phyloP scores from a whole-genome alignment of 2,329 filamentous ascomycete species.

The Botrytis byssoidea region DNA sequence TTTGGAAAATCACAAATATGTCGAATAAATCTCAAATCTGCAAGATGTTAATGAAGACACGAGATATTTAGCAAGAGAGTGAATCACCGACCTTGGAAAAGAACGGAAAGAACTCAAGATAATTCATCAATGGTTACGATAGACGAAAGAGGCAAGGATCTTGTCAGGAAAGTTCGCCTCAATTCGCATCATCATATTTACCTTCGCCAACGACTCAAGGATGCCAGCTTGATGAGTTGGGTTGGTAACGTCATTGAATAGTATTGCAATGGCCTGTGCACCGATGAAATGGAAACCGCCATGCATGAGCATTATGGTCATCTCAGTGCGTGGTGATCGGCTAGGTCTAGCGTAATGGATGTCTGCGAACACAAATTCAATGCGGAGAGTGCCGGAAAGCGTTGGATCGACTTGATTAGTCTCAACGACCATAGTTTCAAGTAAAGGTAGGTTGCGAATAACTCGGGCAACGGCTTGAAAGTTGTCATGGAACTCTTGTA shows the following conservation, averaged over 20 bases:
- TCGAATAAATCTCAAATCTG: not conserved
- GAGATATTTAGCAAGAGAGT: not conserved
- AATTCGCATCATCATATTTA: not conserved
- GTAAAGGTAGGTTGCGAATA: conserved; percentile 2
- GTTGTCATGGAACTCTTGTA: not conserved
- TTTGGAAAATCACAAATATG: not conserved
- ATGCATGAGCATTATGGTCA: conserved; percentile 1
- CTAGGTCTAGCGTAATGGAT: not conserved
- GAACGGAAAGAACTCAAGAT: not conserved
- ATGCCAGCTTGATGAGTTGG: not conserved
- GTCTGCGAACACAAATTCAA: not conserved
- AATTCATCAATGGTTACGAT: not conserved
- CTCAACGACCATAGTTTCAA: conserved; percentile 1
- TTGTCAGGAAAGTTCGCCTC: not conserved
- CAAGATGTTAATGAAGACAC: not conserved
- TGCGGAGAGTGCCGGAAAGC: not conserved
- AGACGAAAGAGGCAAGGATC: not conserved
- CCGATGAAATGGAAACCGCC: not conserved
- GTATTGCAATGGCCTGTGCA: not conserved
- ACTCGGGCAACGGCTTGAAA: not conserved
- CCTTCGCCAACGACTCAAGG: not conserved
- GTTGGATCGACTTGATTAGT: not conserved
- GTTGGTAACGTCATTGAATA: not conserved
- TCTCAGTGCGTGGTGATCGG: not conserved
- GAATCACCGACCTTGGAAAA: not conserved